Percentiles rank a stretch among this genome's conserved stretches.
Evolutionary conservation across 2,329 filamentous ascomycete species (phyloP).

Genomic region (Trichoderma atrobrunneum): DNA sequence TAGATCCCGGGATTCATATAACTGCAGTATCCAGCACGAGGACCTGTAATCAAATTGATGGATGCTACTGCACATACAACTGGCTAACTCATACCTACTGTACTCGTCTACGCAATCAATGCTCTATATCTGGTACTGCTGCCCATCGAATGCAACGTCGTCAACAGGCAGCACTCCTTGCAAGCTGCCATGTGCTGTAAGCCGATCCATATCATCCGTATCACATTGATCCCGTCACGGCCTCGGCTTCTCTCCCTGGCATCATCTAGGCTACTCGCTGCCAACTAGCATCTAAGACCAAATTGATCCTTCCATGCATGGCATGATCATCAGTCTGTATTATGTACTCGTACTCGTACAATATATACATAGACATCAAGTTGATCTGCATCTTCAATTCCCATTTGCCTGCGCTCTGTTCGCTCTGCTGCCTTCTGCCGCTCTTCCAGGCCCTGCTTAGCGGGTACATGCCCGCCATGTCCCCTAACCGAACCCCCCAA

Average conservation of each 20-base stretch:
- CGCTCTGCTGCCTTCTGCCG: not conserved
- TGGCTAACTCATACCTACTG: no score
- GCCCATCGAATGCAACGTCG: not conserved
- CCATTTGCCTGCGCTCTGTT: not conserved
- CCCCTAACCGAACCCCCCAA: slow-evolving; percentile 11
- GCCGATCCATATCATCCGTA: not conserved
- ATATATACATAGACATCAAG: not conserved
- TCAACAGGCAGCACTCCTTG: not conserved
- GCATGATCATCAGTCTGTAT: not conserved
- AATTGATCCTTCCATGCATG: not conserved
- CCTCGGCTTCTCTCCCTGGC: not conserved
- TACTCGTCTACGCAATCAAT: not conserved
- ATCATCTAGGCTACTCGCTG: not conserved
- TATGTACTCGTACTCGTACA: not conserved
- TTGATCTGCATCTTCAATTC: not conserved
- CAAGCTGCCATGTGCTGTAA: not conserved
- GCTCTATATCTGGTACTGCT: not conserved
- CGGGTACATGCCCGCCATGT: slow-evolving; percentile 11
- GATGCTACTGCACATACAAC: not conserved
- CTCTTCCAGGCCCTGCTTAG: not conserved
- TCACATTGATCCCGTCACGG: no score
- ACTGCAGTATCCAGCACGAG: not conserved
- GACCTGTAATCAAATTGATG: no score
- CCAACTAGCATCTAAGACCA: not conserved
- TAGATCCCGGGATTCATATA: not conserved